Evolutionary conservation across 108 stramenopile genomes (phyloP), one percentile per base, ranked within the genome.

Genomic region (Skeletonema tropicum): DNA sequence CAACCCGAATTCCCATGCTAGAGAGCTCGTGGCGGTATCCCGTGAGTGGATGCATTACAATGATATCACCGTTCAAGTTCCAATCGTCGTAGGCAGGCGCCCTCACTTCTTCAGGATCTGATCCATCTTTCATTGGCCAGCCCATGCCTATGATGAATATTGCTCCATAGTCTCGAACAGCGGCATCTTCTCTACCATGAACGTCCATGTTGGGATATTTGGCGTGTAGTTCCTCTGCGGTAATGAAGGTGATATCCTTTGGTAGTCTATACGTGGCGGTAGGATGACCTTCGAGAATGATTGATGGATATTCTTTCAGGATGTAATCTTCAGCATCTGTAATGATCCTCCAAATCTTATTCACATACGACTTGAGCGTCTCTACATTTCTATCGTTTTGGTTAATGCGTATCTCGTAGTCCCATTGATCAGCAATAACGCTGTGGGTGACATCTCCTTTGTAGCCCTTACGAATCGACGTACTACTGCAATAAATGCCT

Each of bases 61-160:
- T 84, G 31, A 84, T 80, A 66, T 84, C 83, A 11, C 85, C 85
- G 66, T 86, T 80, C 21, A 80, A 19, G 26, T 62, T 75, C 84
- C 85, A 85, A 63, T 88, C 87, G 36, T 88, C 87, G 60, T 88
- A 88, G 0, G 57, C 71, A n/a, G 87, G 85, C 6, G 77, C 48
- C 11, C 84, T 45, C 17, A 83, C 77, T 64, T 88, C 84, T 46
- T 87, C 82, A 8, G 83, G 59, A 15, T 70, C 57, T 7, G 74
- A 68, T 31, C 86, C 86, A 74, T 87, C 83, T 0, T 45, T 60
- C 81, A 85, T 83, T 3, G 86, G 78, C 84, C 87, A 85, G 23
- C 87, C 87, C 82, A 88, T 88, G 8, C 87, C 87, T 25, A 83
- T 60, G 17, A 88, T 83, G 55, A 88, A 88, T 0, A 88, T 63